Evolutionary conservation across 306 rosid species (phyloP).

Genomic region (Canavalia ensiformis): DNA sequence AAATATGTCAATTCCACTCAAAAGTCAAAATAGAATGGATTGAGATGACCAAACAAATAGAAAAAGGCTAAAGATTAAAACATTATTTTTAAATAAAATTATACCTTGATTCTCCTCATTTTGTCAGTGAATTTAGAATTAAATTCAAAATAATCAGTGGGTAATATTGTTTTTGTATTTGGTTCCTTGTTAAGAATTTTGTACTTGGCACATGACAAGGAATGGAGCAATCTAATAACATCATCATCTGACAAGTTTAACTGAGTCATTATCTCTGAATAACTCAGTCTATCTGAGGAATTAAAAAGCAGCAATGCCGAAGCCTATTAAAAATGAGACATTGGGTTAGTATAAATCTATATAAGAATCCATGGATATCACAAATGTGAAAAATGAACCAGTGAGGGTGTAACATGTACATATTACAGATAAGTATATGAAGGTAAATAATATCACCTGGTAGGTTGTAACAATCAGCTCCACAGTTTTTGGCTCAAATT

Average conservation of each 20-base stretch:
- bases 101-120: constrained; percentile 96
- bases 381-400: constrained; percentile 29
- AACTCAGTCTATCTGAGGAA: constrained; percentile 81
- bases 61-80: background rate
- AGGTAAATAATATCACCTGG: constrained; percentile 68
- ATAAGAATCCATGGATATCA: constrained; percentile 16
- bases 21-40: constrained; percentile 9
- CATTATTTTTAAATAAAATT: constrained; percentile 2
- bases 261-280: constrained; percentile 86
- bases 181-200: constrained; percentile 92
- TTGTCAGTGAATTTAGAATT: constrained; percentile 89
- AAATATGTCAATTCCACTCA: constrained; percentile 14
- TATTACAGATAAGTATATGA: constrained; percentile 22
- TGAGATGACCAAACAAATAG: constrained; percentile 22
- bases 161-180: constrained; percentile 68
- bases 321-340: constrained; percentile 64
- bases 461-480: constrained; percentile 95
- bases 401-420: constrained; percentile 19
- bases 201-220: constrained; percentile 94
- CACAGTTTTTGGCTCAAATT: constrained; percentile 82
- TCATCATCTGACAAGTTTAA: constrained; percentile 85
- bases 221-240: constrained; percentile 87
- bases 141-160: constrained; percentile 78
- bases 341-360: constrained; percentile 39
- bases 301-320: constrained; percentile 89